A percentile compares a stretch with the other conserved stretches of the same genome.
These are phyloP conservation scores for Leptosphaerulina australis DNA, from an alignment of 2,329 filamentous ascomycete species.

Conservation along the genomic window DNA sequence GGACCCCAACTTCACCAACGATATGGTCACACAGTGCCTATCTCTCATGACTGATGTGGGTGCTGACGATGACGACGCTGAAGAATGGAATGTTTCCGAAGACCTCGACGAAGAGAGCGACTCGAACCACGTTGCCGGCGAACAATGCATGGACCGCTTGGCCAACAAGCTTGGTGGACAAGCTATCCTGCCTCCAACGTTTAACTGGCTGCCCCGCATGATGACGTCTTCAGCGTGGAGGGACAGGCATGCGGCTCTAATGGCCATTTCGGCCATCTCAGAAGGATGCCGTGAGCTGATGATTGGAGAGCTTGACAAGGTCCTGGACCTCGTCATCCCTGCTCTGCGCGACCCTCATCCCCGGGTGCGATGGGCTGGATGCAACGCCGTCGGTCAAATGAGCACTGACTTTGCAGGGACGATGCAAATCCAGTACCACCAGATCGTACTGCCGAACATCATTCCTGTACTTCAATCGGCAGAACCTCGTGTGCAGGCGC, in stretches of 20 bases:
- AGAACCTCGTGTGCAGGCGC: slow-evolving; percentile 93
- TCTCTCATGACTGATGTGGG: slow-evolving; percentile 98
- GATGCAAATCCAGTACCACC: slow-evolving; percentile 96
- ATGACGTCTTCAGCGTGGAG: slow-evolving; percentile 94
- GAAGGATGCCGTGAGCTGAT: slow-evolving; percentile 96
- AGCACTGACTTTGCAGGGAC: slow-evolving; percentile 98
- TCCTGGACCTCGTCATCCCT: slow-evolving; percentile 92
- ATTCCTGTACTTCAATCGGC: slow-evolving; percentile 89
- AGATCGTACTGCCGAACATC: slow-evolving; percentile 84
- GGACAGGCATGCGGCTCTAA: slow-evolving; percentile 93
- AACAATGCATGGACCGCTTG: slow-evolving; percentile 97
- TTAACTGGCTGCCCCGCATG: slow-evolving; percentile 97
- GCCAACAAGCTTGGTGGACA: slow-evolving; percentile 97
- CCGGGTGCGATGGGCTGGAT: slow-evolving; percentile 94
- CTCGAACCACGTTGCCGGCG: slow-evolving; percentile 94
- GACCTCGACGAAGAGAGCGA: slow-evolving; percentile 98
- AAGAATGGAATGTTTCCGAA: slow-evolving; percentile 91
- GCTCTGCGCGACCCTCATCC: slow-evolving; percentile 88
- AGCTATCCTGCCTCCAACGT: slow-evolving; percentile 89
- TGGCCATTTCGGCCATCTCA: slow-evolving; percentile 98
- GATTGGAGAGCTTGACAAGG: slow-evolving; percentile 91
- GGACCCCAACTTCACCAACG: slow-evolving; percentile 85
- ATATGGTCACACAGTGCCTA: slow-evolving; percentile 98
- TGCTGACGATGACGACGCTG: slow-evolving; percentile 89
- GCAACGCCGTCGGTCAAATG: slow-evolving; percentile 99